phyloP scores from a whole-genome alignment of 768 basidiomycete genomes.

The Russula emetica region DNA sequence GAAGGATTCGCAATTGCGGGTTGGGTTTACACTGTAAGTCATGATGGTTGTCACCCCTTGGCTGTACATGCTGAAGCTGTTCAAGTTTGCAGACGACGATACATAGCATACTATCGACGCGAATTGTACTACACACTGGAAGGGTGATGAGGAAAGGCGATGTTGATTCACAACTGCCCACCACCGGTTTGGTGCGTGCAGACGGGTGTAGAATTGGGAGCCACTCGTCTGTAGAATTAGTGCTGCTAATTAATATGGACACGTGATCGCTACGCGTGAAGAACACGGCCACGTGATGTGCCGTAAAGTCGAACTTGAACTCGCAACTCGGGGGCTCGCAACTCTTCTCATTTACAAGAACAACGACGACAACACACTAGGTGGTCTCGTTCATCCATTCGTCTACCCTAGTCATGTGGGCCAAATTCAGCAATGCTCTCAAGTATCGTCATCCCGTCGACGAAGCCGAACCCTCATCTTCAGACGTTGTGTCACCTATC shows the following conservation, averaged over 20 bases:
- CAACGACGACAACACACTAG: slow-evolving; percentile 13
- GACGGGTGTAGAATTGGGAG: background rate
- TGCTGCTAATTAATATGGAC: background rate
- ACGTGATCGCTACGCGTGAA: slow-evolving; percentile 14
- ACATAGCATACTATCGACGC: slow-evolving; percentile 23
- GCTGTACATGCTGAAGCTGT: background rate
- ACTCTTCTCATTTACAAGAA: slow-evolving; percentile 8
- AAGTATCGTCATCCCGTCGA: slow-evolving; percentile 20
- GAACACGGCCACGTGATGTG: slow-evolving; percentile 22
- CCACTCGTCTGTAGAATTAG: background rate
- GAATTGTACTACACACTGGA: slow-evolving; percentile 18
- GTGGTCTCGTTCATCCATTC: slow-evolving; percentile 6
- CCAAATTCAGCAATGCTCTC: slow-evolving; percentile 24
- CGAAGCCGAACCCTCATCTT: slow-evolving; percentile 11
- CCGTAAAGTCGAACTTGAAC: slow-evolving; percentile 25
- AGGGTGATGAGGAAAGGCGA: slow-evolving; percentile 1
- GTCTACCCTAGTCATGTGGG: slow-evolving; percentile 23
- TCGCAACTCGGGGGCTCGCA: background rate
- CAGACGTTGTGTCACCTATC: slow-evolving; percentile 19
- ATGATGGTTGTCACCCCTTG: background rate
- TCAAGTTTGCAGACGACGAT: slow-evolving; percentile 12
- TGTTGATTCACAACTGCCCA: background rate
- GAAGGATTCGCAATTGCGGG: slow-evolving; percentile 14
- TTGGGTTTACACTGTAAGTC: slow-evolving; percentile 15
- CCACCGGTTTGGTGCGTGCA: no score